These are phyloP conservation scores for Boletus sensibilis DNA, from an alignment of 768 basidiomycete species.

Conservation along the genomic window DNA sequence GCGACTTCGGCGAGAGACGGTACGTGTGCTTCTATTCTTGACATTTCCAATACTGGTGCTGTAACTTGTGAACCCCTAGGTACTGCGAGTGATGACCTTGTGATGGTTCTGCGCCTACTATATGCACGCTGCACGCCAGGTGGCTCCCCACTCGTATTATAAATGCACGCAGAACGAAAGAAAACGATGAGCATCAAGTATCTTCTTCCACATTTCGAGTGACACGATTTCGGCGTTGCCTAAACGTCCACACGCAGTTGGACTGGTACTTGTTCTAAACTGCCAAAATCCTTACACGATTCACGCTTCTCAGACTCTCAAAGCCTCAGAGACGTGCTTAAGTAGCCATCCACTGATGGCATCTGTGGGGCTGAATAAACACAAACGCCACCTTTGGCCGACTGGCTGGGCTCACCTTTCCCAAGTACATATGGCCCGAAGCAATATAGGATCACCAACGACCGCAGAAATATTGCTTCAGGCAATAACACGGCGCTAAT, in stretches of 20 bases:
- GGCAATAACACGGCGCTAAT: constrained; percentile 5
- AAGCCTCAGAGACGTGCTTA: constrained; percentile 1
- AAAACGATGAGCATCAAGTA: not conserved
- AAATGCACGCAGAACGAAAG: not conserved
- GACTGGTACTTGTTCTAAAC: not conserved
- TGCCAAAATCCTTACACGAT: not conserved
- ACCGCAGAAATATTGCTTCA: constrained; percentile 10
- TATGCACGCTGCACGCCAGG: not conserved
- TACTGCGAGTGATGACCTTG: constrained; percentile 21
- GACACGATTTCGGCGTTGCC: not conserved
- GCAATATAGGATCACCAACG: constrained; percentile 15
- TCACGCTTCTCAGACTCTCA: not conserved
- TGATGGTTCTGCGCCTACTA: not conserved
- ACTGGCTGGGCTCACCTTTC: constrained; percentile 2
- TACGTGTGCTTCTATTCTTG: constrained; percentile 25
- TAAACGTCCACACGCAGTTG: not conserved
- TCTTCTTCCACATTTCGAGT: not conserved
- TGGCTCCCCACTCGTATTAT: not conserved
- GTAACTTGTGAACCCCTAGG: constrained; percentile 5
- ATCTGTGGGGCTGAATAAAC: constrained; percentile 4
- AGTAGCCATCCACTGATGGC: constrained; percentile 10
- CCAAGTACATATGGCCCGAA: constrained; percentile 15
- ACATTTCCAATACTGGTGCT: not conserved
- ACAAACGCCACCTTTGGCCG: not conserved
- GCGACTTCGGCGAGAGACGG: constrained; percentile 96